Conservation (phyloP, 1,284 basidiomycete genomes). For the Cutaneotrichosporon mucoides region DNA sequence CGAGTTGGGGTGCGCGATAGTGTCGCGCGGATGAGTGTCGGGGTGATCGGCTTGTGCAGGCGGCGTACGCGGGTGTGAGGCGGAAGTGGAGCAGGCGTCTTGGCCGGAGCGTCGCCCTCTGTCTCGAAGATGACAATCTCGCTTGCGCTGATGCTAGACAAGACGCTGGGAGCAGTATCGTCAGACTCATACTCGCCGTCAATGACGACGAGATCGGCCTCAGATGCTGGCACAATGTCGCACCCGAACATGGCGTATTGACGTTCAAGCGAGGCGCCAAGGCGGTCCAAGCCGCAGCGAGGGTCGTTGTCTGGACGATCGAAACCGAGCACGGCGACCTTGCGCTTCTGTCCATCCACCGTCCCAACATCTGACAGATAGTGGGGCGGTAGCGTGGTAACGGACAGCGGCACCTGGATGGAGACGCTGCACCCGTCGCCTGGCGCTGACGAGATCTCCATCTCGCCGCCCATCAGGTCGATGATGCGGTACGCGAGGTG, state of each 20-base stretch:
- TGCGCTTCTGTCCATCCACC: slow-evolving; percentile 7
- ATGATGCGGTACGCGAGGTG: slow-evolving; percentile 46
- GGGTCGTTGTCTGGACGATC: slow-evolving; percentile 5
- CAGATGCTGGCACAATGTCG: slow-evolving; percentile 22
- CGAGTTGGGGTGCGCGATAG: slow-evolving; percentile 8
- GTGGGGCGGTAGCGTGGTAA: too few relatives aligned
- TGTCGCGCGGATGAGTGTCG: slow-evolving; percentile 31
- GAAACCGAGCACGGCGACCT: slow-evolving; percentile 36
- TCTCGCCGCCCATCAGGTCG: slow-evolving; percentile 43
- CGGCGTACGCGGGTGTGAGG: slow-evolving; percentile 20
- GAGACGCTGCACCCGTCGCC: slow-evolving; percentile 39
- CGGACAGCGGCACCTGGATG: slow-evolving; percentile 38
- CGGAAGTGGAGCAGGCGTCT: neutral
- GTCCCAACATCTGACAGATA: neutral
- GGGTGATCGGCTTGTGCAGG: slow-evolving; percentile 36
- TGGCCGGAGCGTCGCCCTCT: slow-evolving; percentile 18
- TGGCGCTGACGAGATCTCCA: slow-evolving; percentile 42
- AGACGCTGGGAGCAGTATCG: slow-evolving; percentile 3
- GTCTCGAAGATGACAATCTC: slow-evolving; percentile 35
- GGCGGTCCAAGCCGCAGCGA: slow-evolving; percentile 10
- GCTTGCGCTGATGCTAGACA: slow-evolving; percentile 19
- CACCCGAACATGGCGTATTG: slow-evolving; percentile 34
- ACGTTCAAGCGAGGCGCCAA: slow-evolving; percentile 26
- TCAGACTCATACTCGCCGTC: slow-evolving; percentile 31
- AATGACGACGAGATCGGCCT: slow-evolving; percentile 38